Evolutionary conservation across 192 early-diverging fungal species (phyloP).

Genomic region (Umbelopsis vinacea): DNA sequence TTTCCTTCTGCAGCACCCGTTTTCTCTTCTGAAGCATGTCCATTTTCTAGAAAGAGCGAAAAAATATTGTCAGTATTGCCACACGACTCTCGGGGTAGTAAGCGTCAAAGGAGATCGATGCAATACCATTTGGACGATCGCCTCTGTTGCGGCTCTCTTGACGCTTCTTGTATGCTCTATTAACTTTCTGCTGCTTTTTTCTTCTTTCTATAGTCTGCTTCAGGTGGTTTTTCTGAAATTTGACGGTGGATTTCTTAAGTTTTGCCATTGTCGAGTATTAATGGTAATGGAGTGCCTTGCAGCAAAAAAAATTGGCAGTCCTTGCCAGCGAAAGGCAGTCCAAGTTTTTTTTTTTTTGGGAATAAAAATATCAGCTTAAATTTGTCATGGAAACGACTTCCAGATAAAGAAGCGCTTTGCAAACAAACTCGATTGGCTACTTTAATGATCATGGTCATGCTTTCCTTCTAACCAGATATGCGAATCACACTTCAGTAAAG

Average conservation of each 20-base stretch:
- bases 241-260: conserved; percentile 41
- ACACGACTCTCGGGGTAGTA: neutral
- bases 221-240: conserved; percentile 45
- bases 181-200: conserved; percentile 37
- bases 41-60: neutral
- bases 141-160: conserved; percentile 26
- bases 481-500: too few species aligned
- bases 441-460: too few species aligned
- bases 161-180: conserved; percentile 27
- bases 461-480: too few species aligned
- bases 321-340: neutral
- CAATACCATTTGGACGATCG: neutral
- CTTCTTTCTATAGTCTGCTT: conserved; percentile 40
- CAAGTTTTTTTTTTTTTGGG: neutral
- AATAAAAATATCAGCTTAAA: too few species aligned
- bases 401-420: too few species aligned
- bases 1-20: neutral
- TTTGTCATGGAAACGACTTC: too few species aligned
- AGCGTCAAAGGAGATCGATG: neutral
- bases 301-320: conserved; percentile 3
- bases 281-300: neutral
- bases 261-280: conserved; percentile 32
- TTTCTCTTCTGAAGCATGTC: neutral
- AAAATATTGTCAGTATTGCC: neutral
- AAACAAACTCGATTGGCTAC: too few species aligned